These are phyloP conservation scores for Chaetomiaceae sp. DNA, from an alignment of 2,329 filamentous ascomycete species.

Conservation along the genomic window DNA sequence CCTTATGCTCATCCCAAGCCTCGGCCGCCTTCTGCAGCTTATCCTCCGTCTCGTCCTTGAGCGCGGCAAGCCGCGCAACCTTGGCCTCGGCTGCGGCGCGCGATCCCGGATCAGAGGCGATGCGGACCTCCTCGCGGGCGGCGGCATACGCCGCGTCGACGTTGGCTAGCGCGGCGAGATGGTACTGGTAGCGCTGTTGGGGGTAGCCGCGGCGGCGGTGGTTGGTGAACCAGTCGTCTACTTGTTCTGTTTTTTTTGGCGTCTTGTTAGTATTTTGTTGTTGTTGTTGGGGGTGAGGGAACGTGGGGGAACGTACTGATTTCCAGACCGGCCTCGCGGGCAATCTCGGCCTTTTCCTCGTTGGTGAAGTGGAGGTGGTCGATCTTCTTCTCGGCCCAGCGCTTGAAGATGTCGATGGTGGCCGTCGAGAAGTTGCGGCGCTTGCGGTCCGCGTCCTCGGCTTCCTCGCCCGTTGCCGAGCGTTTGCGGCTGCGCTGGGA, in stretches of 20 bases:
- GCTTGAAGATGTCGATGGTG: constrained; percentile 36
- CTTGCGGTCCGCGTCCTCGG: constrained; percentile 33
- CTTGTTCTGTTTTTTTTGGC: constrained; percentile 59
- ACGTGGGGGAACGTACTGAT: constrained; percentile 73
- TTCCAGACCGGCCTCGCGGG: constrained; percentile 69
- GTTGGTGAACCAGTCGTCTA: constrained; percentile 80
- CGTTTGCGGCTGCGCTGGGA: background rate
- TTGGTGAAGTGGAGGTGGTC: constrained; percentile 73
- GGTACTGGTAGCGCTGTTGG: background rate
- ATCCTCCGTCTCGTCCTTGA: background rate
- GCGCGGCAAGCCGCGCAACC: background rate
- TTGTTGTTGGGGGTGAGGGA: background rate
- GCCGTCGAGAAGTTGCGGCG: constrained; percentile 85
- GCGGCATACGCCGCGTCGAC: background rate
- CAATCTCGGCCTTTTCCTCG: constrained; percentile 79
- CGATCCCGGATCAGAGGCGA: too few species aligned
- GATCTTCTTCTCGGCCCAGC: constrained; percentile 38
- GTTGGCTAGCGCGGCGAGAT: background rate
- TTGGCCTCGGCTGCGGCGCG: background rate
- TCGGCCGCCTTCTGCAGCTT: too few species aligned
- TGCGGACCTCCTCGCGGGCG: background rate
- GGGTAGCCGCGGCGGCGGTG: constrained; percentile 52
- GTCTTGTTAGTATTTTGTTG: too few species aligned
- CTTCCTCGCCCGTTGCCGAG: background rate
- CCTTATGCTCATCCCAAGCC: too few species aligned